Evolutionary conservation across 1,284 basidiomycete species (phyloP).

Genomic region (Trametes versicolor): DNA sequence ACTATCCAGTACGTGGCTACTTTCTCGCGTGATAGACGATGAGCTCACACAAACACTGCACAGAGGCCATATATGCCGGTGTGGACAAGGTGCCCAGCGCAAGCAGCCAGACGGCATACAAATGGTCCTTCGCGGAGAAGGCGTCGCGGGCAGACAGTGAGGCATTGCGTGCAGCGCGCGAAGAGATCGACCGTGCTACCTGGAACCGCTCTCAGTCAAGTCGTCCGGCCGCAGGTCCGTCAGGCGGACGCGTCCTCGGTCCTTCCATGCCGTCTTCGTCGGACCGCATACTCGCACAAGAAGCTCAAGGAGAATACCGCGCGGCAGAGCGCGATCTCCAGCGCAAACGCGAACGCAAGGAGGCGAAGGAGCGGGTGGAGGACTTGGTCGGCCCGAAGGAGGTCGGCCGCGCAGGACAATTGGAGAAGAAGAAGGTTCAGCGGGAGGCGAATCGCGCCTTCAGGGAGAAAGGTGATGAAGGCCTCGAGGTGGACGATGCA

Average conservation of each 20-base stretch:
- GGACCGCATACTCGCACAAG: slow-evolving; percentile 72
- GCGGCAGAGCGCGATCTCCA: slow-evolving; percentile 62
- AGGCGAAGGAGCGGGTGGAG: slow-evolving; percentile 74
- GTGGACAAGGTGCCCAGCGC: slow-evolving; percentile 58
- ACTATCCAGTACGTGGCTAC: slow-evolving; percentile 59
- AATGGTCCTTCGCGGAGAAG: slow-evolving; percentile 63
- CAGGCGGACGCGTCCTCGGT: slow-evolving; percentile 60
- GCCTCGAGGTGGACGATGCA: slow-evolving; percentile 71
- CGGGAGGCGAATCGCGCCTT: slow-evolving; percentile 72
- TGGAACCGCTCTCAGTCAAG: slow-evolving; percentile 45
- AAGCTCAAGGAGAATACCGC: slow-evolving; percentile 58
- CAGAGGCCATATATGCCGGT: slow-evolving; percentile 70
- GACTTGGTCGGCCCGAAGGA: slow-evolving; percentile 78
- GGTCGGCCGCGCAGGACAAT: slow-evolving; percentile 75
- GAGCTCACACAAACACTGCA: slow-evolving; percentile 6
- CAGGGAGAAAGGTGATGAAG: slow-evolving; percentile 77
- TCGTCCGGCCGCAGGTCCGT: slow-evolving; percentile 37
- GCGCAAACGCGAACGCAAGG: slow-evolving; percentile 70
- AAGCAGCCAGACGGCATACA: slow-evolving; percentile 68
- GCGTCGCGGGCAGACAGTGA: slow-evolving; percentile 58
- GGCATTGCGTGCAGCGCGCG: slow-evolving; percentile 65
- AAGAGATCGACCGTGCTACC: slow-evolving; percentile 69
- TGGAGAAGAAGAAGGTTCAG: slow-evolving; percentile 78
- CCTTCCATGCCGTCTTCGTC: slow-evolving; percentile 73
- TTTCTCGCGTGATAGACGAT: not conserved